Base-by-base conservation (phyloP, 1,284 basidiomycete genomes). In the Moesziomyces antarcticus region DNA sequence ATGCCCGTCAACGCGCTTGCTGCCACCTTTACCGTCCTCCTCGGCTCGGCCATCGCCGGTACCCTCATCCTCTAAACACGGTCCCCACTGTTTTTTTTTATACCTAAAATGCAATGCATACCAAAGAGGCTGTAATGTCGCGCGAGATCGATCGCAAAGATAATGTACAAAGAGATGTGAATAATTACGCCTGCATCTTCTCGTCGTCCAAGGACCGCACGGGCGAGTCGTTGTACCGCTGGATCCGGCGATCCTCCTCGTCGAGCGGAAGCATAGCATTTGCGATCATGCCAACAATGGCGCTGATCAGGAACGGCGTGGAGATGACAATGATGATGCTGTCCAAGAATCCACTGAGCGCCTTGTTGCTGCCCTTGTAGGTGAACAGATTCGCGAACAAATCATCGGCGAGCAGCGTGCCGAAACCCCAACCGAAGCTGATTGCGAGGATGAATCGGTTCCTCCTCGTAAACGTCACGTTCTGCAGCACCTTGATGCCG, bases 291-390 rank as follows among this genome's bases (percentile, higher is more conserved):
- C 78, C 78, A 4, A 62, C 87, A 57, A 92, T 81, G 24, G 91
- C 91, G 0, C 90, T 85, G 41, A 88, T 86, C 53, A 93, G 84
- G 85, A 92, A 91, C 88, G 75, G 22, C 27, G 73, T 77, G 20
- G 50, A 58, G 11, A 93, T 84, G 16, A 93, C 85, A 75, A 93
- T 93, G 25, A 90, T 90, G 71, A 94, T 92, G 5, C 90, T 90
- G 80, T 90, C 87, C 63, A 94, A 89, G 57, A 93, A 86, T 1
- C 93, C 92, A 62, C 87, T 83, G 9, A 93, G 84, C 0, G 89
- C 91, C 46, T 85, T 86, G 77, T 85, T 90, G 18, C 42, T 24
- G 1, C 72, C 75, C 8, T 42, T 75, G 60, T 82, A 56, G 81
- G 86, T 37, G 88, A 89, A 50, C 88, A 87, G 74, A 63, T 82